phyloP scores from a whole-genome alignment of 768 basidiomycete species.

The Gymnopilus junonius region DNA sequence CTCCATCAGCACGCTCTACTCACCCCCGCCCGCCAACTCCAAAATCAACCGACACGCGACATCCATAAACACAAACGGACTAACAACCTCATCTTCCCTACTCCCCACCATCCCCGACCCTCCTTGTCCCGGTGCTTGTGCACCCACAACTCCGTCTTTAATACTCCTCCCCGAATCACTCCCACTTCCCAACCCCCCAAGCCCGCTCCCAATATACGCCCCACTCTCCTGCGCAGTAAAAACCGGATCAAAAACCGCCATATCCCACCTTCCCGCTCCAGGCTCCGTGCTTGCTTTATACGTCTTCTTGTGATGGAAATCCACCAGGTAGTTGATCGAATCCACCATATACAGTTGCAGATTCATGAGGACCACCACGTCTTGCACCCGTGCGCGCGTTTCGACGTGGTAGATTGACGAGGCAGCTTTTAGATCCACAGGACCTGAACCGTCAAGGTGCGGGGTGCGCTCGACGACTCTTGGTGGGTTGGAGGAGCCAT shows the following conservation, averaged over 20 bases:
- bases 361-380: constrained; percentile 97
- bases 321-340: constrained; percentile 93
- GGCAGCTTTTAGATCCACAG: constrained; percentile 71
- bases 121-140: background rate
- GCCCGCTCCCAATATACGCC: constrained; percentile 52
- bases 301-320: constrained; percentile 97
- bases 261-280: constrained; percentile 74
- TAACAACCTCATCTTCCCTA: constrained; percentile 69
- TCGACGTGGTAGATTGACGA: constrained; percentile 91
- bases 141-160: constrained; percentile 39
- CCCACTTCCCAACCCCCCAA: background rate
- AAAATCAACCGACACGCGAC: constrained; percentile 92
- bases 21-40: constrained; percentile 78
- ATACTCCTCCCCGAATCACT: constrained; percentile 47
- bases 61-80: constrained; percentile 97
- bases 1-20: constrained; percentile 11
- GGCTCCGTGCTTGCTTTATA: constrained; percentile 76
- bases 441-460: constrained; percentile 61
- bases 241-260: constrained; percentile 52
- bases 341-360: constrained; percentile 97
- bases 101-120: constrained; percentile 24
- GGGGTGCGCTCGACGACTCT: constrained; percentile 63
- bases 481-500: no score
- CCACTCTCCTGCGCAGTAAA: constrained; percentile 48
- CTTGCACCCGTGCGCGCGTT: constrained; percentile 86